A percentile compares a stretch with the other conserved stretches of the same genome.
Evolutionary conservation across 2,329 filamentous ascomycete species (phyloP).

Genomic region (Ilyonectria robusta): DNA sequence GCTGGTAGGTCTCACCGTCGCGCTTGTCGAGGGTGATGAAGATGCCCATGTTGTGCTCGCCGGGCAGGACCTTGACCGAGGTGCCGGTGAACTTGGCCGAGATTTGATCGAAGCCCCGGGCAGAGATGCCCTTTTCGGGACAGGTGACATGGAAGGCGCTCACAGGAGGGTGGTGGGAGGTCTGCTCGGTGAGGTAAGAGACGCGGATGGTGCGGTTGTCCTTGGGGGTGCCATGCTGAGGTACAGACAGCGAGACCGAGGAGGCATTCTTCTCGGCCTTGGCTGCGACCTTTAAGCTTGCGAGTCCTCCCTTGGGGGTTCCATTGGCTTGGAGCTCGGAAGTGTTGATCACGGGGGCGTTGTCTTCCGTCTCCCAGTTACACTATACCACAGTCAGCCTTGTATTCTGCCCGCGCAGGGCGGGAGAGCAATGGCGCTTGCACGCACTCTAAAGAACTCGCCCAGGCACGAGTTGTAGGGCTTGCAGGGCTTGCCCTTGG

Average conservation of each 20-base stretch:
- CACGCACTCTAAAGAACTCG: slow-evolving; percentile 92
- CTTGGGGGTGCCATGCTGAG: slow-evolving; percentile 60
- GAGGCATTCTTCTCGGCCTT: slow-evolving; percentile 63
- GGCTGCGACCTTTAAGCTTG: slow-evolving; percentile 62
- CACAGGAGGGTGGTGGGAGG: slow-evolving; percentile 96
- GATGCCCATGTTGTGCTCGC: slow-evolving; percentile 94
- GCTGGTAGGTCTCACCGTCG: slow-evolving; percentile 91
- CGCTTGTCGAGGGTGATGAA: slow-evolving; percentile 89
- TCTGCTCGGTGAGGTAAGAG: slow-evolving; percentile 97
- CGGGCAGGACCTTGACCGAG: slow-evolving; percentile 90
- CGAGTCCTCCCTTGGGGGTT: slow-evolving; percentile 60
- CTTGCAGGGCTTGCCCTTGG: slow-evolving; percentile 98
- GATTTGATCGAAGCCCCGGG: slow-evolving; percentile 94
- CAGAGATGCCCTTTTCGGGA: slow-evolving; percentile 88
- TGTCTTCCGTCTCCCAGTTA: slow-evolving; percentile 93
- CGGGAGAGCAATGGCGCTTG: neutral
- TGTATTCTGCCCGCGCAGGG: slow-evolving; percentile 1
- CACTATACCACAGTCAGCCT: slow-evolving; percentile 69
- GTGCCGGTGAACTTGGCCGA: slow-evolving; percentile 98
- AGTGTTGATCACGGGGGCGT: slow-evolving; percentile 75
- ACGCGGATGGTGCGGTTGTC: slow-evolving; percentile 77
- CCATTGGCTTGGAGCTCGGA: slow-evolving; percentile 55
- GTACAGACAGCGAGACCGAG: slow-evolving; percentile 65
- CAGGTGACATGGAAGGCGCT: slow-evolving; percentile 96
- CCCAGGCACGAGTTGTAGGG: slow-evolving; percentile 98